Evolutionary conservation across 164 flowering plant species (phyloP), one percentile per base, ranked within the genome.

Genomic region (Stephania japonica): DNA sequence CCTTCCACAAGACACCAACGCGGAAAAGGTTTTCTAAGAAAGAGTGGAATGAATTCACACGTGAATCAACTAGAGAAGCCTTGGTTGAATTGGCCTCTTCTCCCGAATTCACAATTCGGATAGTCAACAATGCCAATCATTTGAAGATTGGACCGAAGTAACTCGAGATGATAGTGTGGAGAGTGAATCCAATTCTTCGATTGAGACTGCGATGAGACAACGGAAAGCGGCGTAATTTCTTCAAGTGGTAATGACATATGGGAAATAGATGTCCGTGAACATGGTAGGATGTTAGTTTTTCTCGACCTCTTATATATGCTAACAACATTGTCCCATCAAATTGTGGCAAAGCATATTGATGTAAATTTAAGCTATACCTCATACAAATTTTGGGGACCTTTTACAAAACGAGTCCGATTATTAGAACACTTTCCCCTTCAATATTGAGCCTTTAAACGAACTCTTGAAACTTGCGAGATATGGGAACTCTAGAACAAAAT

Each of bases 81-180:
- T 49, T 94, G 68, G 84, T 86, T 7, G 94, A 89, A 32, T 80
- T 77, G 91, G 86, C 91, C 41, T 82, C 95, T 18, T 83, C 91
- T 38, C 91, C 97, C 18, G 92, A 88, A 43, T 87, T 94, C 80
- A 82, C 85, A 4, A 86, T 89, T 41, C 92, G 97, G 98, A 72
- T 94, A 14, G 75, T 86, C 5, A 86, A 89, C 62, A 78, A 91
- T 70, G 88, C 97, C 3, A 86, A 85, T 67, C 82, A 95, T 38
- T 82, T 94, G 24, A 81, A 81, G 61, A 70, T 92, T 43, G 73
- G n/a, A 75, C 53, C 82, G 86, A 1, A 86, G 84, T 12, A 85
- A 84, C 14, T 88, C 94, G n/a, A 3, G 93, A 87, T 18, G 93
- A 88, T 50, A 61, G 80, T 42, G 67, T 78, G 41, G 89, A 74